phyloP scores from a whole-genome alignment of 2,329 filamentous ascomycete genomes.

The Trematosphaeria pertusa region DNA sequence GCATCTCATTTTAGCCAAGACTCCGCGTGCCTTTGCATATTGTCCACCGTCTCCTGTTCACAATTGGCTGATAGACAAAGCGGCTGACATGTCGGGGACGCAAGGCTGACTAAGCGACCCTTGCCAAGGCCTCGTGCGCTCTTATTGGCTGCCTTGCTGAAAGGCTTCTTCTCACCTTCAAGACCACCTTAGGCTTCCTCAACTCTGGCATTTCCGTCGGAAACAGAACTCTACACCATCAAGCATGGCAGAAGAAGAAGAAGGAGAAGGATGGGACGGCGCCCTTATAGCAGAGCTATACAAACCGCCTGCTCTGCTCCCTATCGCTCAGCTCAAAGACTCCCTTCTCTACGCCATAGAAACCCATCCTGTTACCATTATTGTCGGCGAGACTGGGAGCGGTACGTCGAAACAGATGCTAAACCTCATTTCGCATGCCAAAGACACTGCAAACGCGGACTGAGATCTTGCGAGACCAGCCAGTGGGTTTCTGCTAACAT shows the following conservation, averaged over 20 bases:
- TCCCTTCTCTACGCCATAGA: slow-evolving; percentile 86
- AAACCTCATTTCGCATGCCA: slow-evolving; percentile 85
- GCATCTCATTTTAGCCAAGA: too few species aligned
- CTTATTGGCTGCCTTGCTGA: too few species aligned
- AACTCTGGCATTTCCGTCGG: too few species aligned
- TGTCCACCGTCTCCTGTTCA: too few species aligned
- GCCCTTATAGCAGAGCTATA: slow-evolving; percentile 79
- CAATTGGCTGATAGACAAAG: too few species aligned
- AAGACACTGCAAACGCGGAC: slow-evolving; percentile 87
- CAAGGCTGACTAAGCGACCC: too few species aligned
- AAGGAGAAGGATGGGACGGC: slow-evolving; percentile 48
- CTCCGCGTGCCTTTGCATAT: too few species aligned
- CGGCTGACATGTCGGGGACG: too few species aligned
- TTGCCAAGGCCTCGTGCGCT: too few species aligned
- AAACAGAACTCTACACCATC: not conserved
- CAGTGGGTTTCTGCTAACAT: not conserved
- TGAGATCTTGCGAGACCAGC: slow-evolving; percentile 73
- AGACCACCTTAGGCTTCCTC: too few species aligned
- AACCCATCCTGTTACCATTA: slow-evolving; percentile 81
- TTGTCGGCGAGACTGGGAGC: slow-evolving; percentile 92
- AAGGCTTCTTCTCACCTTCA: too few species aligned
- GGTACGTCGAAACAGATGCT: slow-evolving; percentile 95
- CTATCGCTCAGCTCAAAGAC: slow-evolving; percentile 83
- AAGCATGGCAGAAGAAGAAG: slow-evolving; percentile 44
- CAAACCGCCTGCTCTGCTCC: slow-evolving; percentile 82